Evolutionary conservation across 164 flowering plant genomes (phyloP), one percentile per base, ranked within the genome.

Genomic region (Saururus chinensis): DNA sequence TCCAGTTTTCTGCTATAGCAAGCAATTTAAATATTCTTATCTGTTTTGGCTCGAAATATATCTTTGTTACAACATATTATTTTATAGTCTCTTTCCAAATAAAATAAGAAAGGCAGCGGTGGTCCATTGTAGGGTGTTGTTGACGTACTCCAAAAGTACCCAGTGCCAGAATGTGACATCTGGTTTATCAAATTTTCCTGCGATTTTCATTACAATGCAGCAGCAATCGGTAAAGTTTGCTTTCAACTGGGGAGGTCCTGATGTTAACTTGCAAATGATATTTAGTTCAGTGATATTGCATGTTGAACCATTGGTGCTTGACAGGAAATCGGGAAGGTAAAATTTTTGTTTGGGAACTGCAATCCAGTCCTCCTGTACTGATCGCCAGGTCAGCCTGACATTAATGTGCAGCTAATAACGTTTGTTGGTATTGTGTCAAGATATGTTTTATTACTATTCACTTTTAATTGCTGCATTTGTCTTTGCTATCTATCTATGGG

Each of bases 141-240:
- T 51, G 97, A 92, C 77, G 82, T 89, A 60, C 98, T 93, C 64
- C 97, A 85, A 65, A 93, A 90, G 65, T 93, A 93, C 68, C 98
- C 98, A 40, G 97, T 88, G 66, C 97, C 97, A 9, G 96, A 89
- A 59, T 93, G 97, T 77, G 98, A 93, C 67, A 93, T 93, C 49
- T 93, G 98, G 98, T 93, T 93, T 75, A 93, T 93, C 75, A 93
- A 93, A 64, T 90, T 93, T 77, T 93, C 98, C 6, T 93, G 89
- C 62, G 98, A 93, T 75, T 89, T 90, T 67, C 90, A 86, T 65
- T 93, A 74, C 71, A 84, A 84, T 71, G 71, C 90, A 55, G 83
- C 75, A 48, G 97, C 98, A 51, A 80, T 88, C 76, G 98, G 98
- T 92, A 79, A 61, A 24, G 30, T 6, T n/a, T 52, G 10, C 7